Conservation (phyloP, 306 rosid species). For the Acacia acuminata region DNA sequence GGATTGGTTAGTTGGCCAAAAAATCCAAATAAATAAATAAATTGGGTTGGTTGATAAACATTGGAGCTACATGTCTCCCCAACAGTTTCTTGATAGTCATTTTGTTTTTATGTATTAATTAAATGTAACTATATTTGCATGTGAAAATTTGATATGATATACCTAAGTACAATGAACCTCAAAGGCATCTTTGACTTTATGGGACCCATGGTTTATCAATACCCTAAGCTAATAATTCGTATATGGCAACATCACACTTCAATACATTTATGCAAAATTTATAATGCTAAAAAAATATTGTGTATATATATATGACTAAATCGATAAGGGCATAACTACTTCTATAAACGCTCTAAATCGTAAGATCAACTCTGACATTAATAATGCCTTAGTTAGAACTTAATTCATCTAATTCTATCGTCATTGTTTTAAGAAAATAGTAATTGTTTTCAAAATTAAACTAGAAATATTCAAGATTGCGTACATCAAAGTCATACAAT, state of each 20-base stretch:
- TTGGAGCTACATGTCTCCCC: neutral
- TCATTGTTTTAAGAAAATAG: too few species aligned
- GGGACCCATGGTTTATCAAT: neutral
- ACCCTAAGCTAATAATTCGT: neutral
- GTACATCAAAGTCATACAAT: too few species aligned
- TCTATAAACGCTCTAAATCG: too few species aligned
- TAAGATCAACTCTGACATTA: too few species aligned
- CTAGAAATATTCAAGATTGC: too few species aligned
- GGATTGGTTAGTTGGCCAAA: neutral
- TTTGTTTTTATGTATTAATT: neutral
- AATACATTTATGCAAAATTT: neutral
- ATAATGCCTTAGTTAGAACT: too few species aligned
- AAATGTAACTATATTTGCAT: neutral
- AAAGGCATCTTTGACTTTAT: neutral
- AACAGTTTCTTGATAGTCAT: neutral
- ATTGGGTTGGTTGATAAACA: neutral
- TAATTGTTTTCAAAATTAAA: too few species aligned
- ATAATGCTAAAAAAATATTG: neutral
- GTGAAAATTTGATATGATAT: neutral
- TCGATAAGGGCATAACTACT: too few species aligned
- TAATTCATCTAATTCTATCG: too few species aligned
- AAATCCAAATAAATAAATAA: neutral
- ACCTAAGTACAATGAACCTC: conserved; percentile 9
- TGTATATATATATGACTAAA: too few species aligned
- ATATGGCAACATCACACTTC: neutral